Evolutionary conservation across 306 rosid species (phyloP), one percentile per base, ranked within the genome.

Genomic region (Vachellia collinsii): DNA sequence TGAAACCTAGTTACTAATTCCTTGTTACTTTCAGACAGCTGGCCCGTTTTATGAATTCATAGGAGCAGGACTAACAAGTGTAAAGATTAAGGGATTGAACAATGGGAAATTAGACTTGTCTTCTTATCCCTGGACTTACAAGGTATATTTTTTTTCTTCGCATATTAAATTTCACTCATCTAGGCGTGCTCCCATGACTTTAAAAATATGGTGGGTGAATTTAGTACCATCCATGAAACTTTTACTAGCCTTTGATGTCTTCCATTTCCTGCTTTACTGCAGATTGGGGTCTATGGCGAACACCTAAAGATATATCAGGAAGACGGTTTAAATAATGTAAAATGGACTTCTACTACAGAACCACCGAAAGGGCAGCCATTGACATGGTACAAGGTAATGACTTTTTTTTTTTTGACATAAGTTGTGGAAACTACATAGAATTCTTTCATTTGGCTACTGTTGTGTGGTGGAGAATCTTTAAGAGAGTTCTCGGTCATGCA

Each of bases 381-480:
- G 86, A 93, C 93, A 3, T 94, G 97, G 97, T 94, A 94, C 91
- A 94, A 91, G 97, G 99, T 92, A 89, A 80, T 46, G 8, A 47
- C 72, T 59, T 71, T 75, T 61, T 74, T 50, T 38, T 29, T 29
- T 29, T 29, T 29, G 19, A 34, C 79, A 2, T 44, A 29, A 0
- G 19, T 5, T 50, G 25, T 82, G 77, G 78, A 83, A 82, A 44
- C 23, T 44, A 54, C 36, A 14, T 9, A 47, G 36, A 36, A 11
- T 77, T 82, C 8, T 65, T 85, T 82, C 63, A 47, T 79, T 76
- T 77, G 71, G 53, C 44, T 75, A 22, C 59, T 54, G 46, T 41
- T 63, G 29, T 59, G 48, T 58, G 36, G 59, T 72, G 41, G 61
- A 19, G 37, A 54, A 3, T 78, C 43, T 80, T 56, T 25, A 11